Evolutionary conservation across 306 rosid genomes (phyloP).

Genomic region (Acacia acuminata): DNA sequence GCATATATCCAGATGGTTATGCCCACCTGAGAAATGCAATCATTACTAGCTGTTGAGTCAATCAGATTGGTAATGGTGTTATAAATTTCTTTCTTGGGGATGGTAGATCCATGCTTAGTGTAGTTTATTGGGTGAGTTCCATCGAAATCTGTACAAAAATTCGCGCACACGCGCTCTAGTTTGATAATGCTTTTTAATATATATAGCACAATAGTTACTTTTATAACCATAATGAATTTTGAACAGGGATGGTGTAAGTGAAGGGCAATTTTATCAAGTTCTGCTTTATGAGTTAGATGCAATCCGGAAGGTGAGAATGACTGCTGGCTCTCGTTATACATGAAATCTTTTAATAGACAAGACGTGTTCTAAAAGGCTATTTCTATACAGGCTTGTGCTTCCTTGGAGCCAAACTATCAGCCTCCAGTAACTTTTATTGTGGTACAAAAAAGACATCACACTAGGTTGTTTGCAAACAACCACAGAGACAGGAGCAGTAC

Average conservation of each 20-base stretch:
- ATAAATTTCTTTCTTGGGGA: neutral
- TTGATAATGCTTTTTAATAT: conserved; percentile 5
- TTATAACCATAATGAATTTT: conserved; percentile 15
- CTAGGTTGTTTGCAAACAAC: conserved; percentile 84
- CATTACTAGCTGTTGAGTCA: neutral
- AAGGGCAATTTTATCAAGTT: conserved; percentile 94
- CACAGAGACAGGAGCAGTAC: conserved; percentile 75
- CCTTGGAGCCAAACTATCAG: conserved; percentile 91
- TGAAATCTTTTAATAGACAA: neutral
- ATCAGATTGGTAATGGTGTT: neutral
- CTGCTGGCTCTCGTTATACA: neutral
- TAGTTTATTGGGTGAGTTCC: neutral
- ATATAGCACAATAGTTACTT: neutral
- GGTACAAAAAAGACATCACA: conserved; percentile 91
- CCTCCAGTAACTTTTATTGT: conserved; percentile 93
- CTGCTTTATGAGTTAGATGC: conserved; percentile 89
- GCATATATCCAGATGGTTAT: neutral
- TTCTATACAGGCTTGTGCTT: conserved; percentile 76
- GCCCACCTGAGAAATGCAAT: neutral
- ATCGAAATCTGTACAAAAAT: conserved; percentile 2
- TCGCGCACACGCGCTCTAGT: neutral
- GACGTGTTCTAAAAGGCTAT: conserved; percentile 22
- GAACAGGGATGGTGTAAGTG: conserved; percentile 92
- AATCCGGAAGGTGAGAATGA: conserved; percentile 70
- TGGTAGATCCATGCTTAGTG: neutral